Percentiles rank a stretch among this genome's conserved stretches.
Conservation (phyloP, 495 filamentous ascomycete species). For the Daldinia grandis region DNA sequence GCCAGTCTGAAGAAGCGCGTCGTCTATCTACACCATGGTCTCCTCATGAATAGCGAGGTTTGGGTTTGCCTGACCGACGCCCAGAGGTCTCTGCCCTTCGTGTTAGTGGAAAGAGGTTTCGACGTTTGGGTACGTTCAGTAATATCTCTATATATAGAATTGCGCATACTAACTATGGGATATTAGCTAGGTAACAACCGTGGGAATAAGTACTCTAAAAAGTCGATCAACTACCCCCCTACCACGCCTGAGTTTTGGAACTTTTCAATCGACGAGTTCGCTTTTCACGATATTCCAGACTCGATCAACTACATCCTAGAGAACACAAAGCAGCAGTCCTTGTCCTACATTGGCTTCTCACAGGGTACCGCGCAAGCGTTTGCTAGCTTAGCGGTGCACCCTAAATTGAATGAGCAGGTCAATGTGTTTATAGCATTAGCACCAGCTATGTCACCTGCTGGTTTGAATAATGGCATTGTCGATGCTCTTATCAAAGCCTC, state of each 20-base stretch:
- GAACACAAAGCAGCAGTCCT: slow-evolving; percentile 80
- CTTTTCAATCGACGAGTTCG: slow-evolving; percentile 98
- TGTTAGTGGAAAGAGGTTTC: slow-evolving; percentile 88
- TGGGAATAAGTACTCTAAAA: slow-evolving; percentile 99
- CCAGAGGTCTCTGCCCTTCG: slow-evolving; percentile 85
- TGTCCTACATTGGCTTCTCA: slow-evolving; percentile 96
- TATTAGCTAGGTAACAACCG: slow-evolving; percentile 89
- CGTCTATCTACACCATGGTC: slow-evolving; percentile 93
- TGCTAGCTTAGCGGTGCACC: slow-evolving; percentile 92
- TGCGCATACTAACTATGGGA: slow-evolving; percentile 7
- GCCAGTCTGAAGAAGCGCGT: slow-evolving; percentile 81
- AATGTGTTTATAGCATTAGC: slow-evolving; percentile 98
- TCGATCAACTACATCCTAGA: slow-evolving; percentile 90
- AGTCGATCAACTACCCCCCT: slow-evolving; percentile 77
- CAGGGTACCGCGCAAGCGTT: slow-evolving; percentile 98
- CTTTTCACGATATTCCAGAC: slow-evolving; percentile 96
- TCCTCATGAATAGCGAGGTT: slow-evolving; percentile 98
- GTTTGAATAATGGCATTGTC: slow-evolving; percentile 86
- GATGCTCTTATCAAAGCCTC: slow-evolving; percentile 94
- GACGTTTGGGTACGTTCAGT: slow-evolving; percentile 84
- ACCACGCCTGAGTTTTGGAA: slow-evolving; percentile 87
- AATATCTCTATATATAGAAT: neutral
- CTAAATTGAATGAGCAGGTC: slow-evolving; percentile 88
- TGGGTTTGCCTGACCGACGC: slow-evolving; percentile 94
- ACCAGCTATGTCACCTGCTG: slow-evolving; percentile 93